Evolutionary conservation across 2,329 filamentous ascomycete genomes (phyloP).

Genomic region (Piedraia hortae): DNA sequence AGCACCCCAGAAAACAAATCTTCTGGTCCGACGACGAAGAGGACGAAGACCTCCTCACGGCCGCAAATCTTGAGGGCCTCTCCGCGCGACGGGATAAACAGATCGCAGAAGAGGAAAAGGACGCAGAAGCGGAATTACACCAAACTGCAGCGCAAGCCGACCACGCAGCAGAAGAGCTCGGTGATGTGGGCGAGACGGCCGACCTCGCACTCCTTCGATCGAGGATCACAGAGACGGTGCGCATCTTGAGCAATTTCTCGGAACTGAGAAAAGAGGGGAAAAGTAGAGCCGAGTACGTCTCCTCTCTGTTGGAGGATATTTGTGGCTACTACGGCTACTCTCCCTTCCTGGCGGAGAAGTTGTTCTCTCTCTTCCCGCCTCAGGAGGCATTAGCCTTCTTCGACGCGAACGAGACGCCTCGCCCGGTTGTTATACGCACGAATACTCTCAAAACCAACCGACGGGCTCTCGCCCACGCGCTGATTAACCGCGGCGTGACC

Average conservation of each 20-base stretch:
- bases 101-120: conserved; percentile 48
- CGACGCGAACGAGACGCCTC: conserved; percentile 86
- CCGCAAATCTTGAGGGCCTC: conserved; percentile 83
- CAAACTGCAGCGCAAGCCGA: conserved; percentile 79
- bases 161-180: conserved; percentile 44
- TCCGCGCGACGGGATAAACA: conserved; percentile 61
- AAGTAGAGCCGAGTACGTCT: conserved; percentile 67
- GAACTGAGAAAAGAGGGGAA: conserved; percentile 54
- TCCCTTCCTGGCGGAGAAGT: conserved; percentile 79
- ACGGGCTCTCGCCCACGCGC: conserved; percentile 61
- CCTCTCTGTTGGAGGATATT: conserved; percentile 68
- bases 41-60: conserved; percentile 69
- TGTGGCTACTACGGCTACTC: conserved; percentile 95
- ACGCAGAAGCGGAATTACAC: conserved; percentile 61
- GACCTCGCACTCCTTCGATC: conserved; percentile 72
- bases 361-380: conserved; percentile 74
- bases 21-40: conserved; percentile 89
- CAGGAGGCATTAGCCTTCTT: conserved; percentile 94
- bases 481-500: conserved; percentile 89
- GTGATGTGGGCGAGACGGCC: conserved; percentile 32
- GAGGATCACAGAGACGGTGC: conserved; percentile 76
- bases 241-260: conserved; percentile 68
- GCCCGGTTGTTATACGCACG: conserved; percentile 84
- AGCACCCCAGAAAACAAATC: no score
- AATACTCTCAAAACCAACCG: conserved; percentile 66